Conservation (phyloP, 139 green algal species). For the Deuterostichococcus epilithicus region DNA sequence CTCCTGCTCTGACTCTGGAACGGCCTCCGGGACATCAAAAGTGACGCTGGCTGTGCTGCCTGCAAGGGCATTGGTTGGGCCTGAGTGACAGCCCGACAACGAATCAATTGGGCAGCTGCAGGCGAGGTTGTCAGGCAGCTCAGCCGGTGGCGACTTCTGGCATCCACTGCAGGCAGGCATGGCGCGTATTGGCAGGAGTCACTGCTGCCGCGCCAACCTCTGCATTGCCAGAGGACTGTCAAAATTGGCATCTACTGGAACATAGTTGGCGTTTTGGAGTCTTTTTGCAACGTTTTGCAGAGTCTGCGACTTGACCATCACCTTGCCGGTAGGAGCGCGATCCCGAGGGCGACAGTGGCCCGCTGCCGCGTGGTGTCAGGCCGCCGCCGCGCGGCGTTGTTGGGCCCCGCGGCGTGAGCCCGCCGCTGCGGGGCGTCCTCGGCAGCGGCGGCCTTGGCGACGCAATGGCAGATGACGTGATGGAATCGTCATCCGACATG, state of each 20-base stretch:
- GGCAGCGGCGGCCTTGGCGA: not conserved
- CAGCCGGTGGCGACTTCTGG: too few species aligned
- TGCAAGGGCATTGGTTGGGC: not conserved
- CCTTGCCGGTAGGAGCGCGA: not conserved
- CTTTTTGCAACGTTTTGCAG: too few species aligned
- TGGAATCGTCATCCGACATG: not conserved
- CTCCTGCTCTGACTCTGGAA: not conserved
- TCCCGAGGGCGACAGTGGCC: not conserved
- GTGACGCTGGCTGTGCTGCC: not conserved
- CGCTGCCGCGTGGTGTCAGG: too few species aligned
- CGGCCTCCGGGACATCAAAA: not conserved
- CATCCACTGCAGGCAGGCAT: not conserved
- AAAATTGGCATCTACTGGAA: too few species aligned
- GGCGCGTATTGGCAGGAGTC: too few species aligned
- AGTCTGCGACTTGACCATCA: not conserved
- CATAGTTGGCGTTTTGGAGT: too few species aligned
- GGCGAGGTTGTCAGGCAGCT: too few species aligned
- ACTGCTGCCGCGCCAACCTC: too few species aligned
- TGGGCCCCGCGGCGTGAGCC: too few species aligned
- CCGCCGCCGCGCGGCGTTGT: not conserved
- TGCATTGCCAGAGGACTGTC: too few species aligned
- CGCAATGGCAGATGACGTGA: not conserved
- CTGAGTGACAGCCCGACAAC: too few species aligned
- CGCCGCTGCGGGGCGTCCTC: not conserved
- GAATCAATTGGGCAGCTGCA: too few species aligned